Base-by-base conservation (phyloP, 192 early-diverging fungal species). In the Coemansia sp. region DNA sequence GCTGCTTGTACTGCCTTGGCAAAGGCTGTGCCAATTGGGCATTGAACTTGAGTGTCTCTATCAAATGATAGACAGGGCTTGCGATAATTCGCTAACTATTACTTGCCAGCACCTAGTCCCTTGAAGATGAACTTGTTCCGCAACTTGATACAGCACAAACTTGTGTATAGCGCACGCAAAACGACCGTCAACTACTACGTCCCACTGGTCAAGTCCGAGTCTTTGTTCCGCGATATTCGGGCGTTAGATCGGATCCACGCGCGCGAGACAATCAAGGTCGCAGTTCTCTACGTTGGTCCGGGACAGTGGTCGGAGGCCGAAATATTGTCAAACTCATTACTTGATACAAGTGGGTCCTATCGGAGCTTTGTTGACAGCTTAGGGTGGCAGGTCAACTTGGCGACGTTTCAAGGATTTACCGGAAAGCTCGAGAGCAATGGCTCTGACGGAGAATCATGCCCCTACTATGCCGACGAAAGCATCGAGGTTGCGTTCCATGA, bases 401-500 rank as follows among this genome's bases (percentile, higher is more conserved):
- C 88, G 0, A 91, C 89, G 0, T 97, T 98, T 76, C 72, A 82
- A 4, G 96, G 96, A 1, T 99, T 92, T 66, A 69, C 90, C 1
- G 97, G 97, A 7, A 95, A 95, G 3, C 76, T 99, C 15, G 95
- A 97, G 67, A 74, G 86, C 34, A 94, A 90, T 69, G 76, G 87
- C 10, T 90, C 92, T 0, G 95, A 94, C 66, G 96, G 95, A 1
- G 75, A 69, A 2, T 83, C 71, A 0, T 90, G 95, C 6, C 90
- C 88, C 9, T 99, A 99, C 76, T 97, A 90, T 68, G 91, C 94
- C 61, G 89, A 89, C 6, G 92, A 95, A 2, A 91, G 89, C 0
- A 55, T 93, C 0, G 97, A 99, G 74, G 86, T 99, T 66, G 87
- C 96, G 5, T 98, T 95, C 73, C 97, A 99, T 75, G 95, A 98